Evolutionary conservation across 768 basidiomycete species (phyloP), one percentile per base, ranked within the genome.

Genomic region (Lentinula edodes): DNA sequence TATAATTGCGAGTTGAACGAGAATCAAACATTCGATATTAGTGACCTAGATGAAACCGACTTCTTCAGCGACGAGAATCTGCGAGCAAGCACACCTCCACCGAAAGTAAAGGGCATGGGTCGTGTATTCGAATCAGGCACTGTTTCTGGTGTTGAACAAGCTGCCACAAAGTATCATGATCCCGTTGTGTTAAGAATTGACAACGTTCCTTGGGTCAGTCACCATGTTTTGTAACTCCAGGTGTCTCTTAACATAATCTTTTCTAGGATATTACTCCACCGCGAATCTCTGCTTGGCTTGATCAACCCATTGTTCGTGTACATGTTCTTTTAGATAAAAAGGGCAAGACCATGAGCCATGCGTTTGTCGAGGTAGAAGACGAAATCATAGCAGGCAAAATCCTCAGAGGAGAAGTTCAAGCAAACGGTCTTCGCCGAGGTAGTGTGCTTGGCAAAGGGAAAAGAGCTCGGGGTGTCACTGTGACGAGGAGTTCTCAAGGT

Each of bases 301-400:
- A 82, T 66, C 88, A 89, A 62, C 87, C 88, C 16, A 73, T 86
- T n/a, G 77, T 80, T 57, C 82, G 85, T 54, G 88, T 87, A 7
- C 89, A 93, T 66, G 89, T 93, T 43, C 81, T 94, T 18, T 82
- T 94, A 61, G 91, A 94, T 66, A 76, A 80, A 41, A 87, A 89
- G 66, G 91, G 91, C 43, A 93, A 93, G 74, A 94, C 92, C 0
- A 78, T 88, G 58, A 90, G 88, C 64, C 91, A 94, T 71, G 91
- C 92, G 1, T 93, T 87, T 65, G 87, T 89, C 13, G 91, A 93
- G 70, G 83, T 91, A 63, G 74, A 75, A 23, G 79, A 82, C 63
- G 82, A 86, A 35, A 79, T 80, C 1, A 79, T 82, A 32, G 89
- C 89, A 12, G 84, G 87, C 51, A 80, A 83, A 28, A 87, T 89